A percentile compares a stretch with the other conserved stretches of the same genome.
phyloP scores from a whole-genome alignment of 2,329 filamentous ascomycete species.

The Xylaria hypoxylon region DNA sequence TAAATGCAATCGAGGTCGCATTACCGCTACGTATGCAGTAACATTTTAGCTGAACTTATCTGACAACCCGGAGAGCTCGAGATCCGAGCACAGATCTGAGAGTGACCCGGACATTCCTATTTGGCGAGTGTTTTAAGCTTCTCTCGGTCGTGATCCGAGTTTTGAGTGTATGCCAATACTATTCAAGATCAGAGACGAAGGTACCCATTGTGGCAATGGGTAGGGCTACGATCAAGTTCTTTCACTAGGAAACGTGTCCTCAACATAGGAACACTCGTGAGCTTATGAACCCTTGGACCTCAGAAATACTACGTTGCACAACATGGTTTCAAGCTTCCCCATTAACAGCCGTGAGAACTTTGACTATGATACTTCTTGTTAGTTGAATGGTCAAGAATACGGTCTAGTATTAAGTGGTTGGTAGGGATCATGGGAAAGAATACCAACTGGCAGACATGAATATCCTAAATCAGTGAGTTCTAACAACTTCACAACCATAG shows the following conservation, averaged over 20 bases:
- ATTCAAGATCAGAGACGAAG: neutral
- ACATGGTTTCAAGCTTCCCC: neutral
- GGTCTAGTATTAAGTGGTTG: neutral
- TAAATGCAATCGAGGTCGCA: slow-evolving; percentile 24
- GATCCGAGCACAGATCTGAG: slow-evolving; percentile 2
- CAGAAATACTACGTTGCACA: too few species aligned
- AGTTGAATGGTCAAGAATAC: neutral
- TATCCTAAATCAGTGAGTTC: neutral
- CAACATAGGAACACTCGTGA: too few species aligned
- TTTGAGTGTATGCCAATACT: neutral
- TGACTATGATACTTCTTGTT: neutral
- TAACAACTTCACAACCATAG: neutral
- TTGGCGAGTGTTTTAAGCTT: neutral
- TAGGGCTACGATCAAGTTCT: neutral
- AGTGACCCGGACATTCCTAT: neutral
- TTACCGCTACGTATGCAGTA: slow-evolving; percentile 18
- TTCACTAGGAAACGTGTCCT: neutral
- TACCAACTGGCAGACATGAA: neutral
- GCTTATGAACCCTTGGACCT: neutral
- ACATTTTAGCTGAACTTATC: slow-evolving; percentile 5
- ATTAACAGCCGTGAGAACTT: neutral
- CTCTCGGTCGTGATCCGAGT: neutral
- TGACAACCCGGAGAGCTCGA: slow-evolving; percentile 9
- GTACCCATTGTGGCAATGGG: neutral
- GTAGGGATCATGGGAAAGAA: neutral